Percentiles rank a stretch among this genome's conserved stretches.
These are phyloP conservation scores for Brassica napus DNA, from an alignment of 345 rosid species.

Conservation along the genomic window DNA sequence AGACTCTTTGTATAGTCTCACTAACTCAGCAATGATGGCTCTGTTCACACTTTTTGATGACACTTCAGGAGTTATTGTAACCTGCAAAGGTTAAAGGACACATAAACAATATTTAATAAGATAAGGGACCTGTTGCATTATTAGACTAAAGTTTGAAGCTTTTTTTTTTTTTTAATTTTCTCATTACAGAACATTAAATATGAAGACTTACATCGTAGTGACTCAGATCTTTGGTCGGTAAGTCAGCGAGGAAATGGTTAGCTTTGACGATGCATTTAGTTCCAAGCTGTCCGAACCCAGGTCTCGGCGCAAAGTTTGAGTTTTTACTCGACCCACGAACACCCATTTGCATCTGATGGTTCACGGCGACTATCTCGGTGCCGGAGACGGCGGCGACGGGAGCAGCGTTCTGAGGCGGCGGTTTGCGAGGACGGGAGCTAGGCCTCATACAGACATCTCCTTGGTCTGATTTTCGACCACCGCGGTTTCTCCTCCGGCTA, in stretches of 20 bases:
- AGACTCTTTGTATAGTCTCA: constrained; percentile 81
- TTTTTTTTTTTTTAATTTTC: background rate
- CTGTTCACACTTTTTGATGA: constrained; percentile 83
- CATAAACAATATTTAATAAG: constrained; percentile 34
- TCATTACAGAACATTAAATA: constrained; percentile 19
- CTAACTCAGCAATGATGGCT: constrained; percentile 92
- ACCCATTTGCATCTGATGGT: constrained; percentile 46
- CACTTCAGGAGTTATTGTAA: constrained; percentile 92
- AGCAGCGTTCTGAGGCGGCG: background rate
- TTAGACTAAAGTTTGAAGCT: background rate
- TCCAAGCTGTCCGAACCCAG: constrained; percentile 89
- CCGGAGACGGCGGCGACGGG: background rate
- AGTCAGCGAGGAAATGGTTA: constrained; percentile 92
- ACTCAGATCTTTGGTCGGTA: constrained; percentile 87
- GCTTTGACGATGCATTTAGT: constrained; percentile 95
- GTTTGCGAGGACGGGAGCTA: constrained; percentile 92
- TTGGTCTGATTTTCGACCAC: constrained; percentile 94
- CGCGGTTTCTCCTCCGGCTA: constrained; percentile 89
- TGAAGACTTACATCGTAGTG: constrained; percentile 76
- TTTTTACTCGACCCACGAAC: constrained; percentile 51
- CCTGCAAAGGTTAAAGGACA: constrained; percentile 57
- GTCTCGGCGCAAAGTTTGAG: constrained; percentile 72
- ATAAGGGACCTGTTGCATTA: background rate
- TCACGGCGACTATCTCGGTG: constrained; percentile 10
- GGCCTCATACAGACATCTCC: constrained; percentile 84